A percentile compares a stretch with the other conserved stretches of the same genome.
phyloP scores from a whole-genome alignment of 441 rosid genomes.

The Populus hybrid region DNA sequence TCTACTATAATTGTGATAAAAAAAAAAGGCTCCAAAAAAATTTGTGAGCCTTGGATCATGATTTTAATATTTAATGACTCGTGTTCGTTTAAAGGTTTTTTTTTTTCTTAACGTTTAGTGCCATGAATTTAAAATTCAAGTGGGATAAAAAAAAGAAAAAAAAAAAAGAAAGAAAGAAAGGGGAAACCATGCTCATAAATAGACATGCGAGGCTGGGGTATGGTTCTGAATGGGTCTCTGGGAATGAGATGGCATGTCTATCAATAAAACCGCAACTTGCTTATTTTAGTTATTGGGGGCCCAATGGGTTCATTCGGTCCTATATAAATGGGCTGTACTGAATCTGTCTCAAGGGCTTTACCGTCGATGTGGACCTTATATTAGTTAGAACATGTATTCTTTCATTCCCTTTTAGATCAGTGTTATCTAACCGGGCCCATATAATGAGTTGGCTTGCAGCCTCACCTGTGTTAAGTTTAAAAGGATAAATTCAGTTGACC shows the following conservation, averaged over 20 bases:
- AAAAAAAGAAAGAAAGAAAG: too few relatives aligned
- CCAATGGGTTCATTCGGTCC: not conserved
- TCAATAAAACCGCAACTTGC: not conserved
- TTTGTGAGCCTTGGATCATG: too few relatives aligned
- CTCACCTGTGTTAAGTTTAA: not conserved
- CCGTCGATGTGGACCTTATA: not conserved
- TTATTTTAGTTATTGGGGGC: too few relatives aligned
- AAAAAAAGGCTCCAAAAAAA: not conserved
- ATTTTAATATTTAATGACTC: too few relatives aligned
- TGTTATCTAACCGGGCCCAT: not conserved
- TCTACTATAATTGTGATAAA: not conserved
- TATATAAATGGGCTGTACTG: not conserved
- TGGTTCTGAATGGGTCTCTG: not conserved
- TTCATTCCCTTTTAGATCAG: not conserved
- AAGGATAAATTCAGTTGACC: not conserved
- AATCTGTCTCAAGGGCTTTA: not conserved
- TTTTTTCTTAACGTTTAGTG: too few relatives aligned
- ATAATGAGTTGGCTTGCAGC: not conserved
- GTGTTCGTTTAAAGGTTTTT: too few relatives aligned
- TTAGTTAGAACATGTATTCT: not conserved
- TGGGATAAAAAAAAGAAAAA: too few relatives aligned
- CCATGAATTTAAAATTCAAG: too few relatives aligned
- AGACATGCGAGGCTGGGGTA: too few relatives aligned
- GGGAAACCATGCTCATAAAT: too few relatives aligned
- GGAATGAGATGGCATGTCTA: not conserved